Evolutionary conservation across 352 stramenopile species (phyloP), one percentile per base, ranked within the genome.

Genomic region (Halophytophthora polymorphica): DNA sequence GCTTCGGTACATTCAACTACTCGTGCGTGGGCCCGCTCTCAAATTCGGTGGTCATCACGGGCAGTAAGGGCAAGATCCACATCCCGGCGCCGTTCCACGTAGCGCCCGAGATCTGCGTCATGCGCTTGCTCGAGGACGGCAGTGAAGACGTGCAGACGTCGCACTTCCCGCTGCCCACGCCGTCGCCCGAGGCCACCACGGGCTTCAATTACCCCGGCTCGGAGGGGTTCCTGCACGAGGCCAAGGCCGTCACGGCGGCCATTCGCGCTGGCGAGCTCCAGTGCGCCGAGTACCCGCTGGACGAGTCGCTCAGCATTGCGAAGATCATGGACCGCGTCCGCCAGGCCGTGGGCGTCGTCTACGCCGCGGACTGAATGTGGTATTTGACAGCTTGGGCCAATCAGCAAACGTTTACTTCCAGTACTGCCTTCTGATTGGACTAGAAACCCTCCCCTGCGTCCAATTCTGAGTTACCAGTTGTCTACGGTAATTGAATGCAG

Each of bases 301-400:
- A 66, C 6, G 79, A 95, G 34, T 90, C 79, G 46, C 56, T 95
- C 21, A 71, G 61, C 39, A 64, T 93, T 23, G 59, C 63, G 15
- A 56, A 51, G 13, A 78, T 95, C 49, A 86, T 95, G 64, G 87
- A 95, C 65, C 59, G 77, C 34, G 74, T 95, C 54, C 71, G 83
- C 33, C 21, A 64, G 17, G 57, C 77, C 43, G 49, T 95, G 15
- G 78, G 69, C 36, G 69, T 91, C 8, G 62, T 78, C 1, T 88
- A 86, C 48, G 61, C 64, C 2, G 68, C 69, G 2, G 73, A 86
- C 42, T 23, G 29, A 12, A 13, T 41, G 6, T 14, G 35, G 14
- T 48, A 37, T 38, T n/a, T n/a, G n/a, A n/a, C n/a, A n/a, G n/a
- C n/a, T n/a, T n/a, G n/a, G n/a, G n/a, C n/a, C n/a, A n/a, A n/a